phyloP scores from a whole-genome alignment of 2,329 filamentous ascomycete genomes.

The Monosporascus sp. region DNA sequence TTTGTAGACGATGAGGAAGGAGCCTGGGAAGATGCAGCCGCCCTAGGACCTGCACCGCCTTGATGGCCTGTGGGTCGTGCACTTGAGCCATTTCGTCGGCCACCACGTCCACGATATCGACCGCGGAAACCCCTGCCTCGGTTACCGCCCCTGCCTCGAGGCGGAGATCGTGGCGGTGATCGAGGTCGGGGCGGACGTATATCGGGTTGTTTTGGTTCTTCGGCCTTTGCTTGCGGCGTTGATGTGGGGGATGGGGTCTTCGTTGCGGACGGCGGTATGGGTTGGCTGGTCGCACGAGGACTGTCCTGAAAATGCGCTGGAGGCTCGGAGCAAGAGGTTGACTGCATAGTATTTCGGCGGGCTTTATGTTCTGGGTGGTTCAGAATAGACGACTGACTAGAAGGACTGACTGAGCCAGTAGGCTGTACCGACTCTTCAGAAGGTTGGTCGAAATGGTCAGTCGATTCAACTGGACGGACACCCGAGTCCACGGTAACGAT shows the following conservation, averaged over 20 bases:
- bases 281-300: slow-evolving; percentile 22
- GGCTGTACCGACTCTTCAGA: slow-evolving; percentile 10
- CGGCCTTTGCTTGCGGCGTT: background rate
- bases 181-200: slow-evolving; percentile 3
- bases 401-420: slow-evolving; percentile 6
- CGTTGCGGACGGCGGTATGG: slow-evolving; percentile 11
- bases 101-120: slow-evolving; percentile 19
- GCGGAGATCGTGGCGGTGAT: slow-evolving; percentile 5
- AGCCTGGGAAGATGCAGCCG: background rate
- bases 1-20: background rate
- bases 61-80: slow-evolving; percentile 8
- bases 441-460: slow-evolving; percentile 5
- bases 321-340: slow-evolving; percentile 20
- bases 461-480: slow-evolving; percentile 11
- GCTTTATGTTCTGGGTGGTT: slow-evolving; percentile 11
- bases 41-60: background rate
- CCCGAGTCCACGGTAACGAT: slow-evolving; percentile 7
- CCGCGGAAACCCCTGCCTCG: slow-evolving; percentile 10
- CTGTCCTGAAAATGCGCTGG: slow-evolving; percentile 14
- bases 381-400: slow-evolving; percentile 1
- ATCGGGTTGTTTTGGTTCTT: slow-evolving; percentile 1
- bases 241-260: background rate
- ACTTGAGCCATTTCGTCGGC: slow-evolving; percentile 17
- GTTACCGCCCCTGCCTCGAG: slow-evolving; percentile 12
- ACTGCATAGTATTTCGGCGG: slow-evolving; percentile 23